phyloP scores from a whole-genome alignment of 1,284 basidiomycete species.

The Cerioporus squamosus region DNA sequence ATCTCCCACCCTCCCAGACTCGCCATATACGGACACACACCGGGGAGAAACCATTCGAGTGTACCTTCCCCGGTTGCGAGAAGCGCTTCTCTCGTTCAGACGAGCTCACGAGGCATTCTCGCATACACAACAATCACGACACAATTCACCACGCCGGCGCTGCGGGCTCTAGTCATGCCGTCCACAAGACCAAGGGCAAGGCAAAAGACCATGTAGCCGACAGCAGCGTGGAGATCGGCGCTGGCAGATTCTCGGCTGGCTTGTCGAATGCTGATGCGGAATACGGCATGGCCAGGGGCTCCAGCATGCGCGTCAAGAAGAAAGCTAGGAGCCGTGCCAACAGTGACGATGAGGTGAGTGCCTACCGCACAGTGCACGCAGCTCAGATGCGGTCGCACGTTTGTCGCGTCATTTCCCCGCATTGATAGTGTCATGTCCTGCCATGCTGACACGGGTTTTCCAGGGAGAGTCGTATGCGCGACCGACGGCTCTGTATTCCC shows the following conservation, averaged over 20 bases:
- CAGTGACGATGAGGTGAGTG: conserved; percentile 77
- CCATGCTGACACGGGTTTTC: conserved; percentile 8
- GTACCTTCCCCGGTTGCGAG: conserved; percentile 94
- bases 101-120: conserved; percentile 94
- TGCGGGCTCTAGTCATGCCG: conserved; percentile 19
- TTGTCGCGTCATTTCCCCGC: neutral
- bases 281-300: conserved; percentile 18
- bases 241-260: conserved; percentile 15
- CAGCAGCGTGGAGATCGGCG: conserved; percentile 33
- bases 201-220: conserved; percentile 42
- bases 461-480: conserved; percentile 72
- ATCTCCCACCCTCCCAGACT: conserved; percentile 63
- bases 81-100: conserved; percentile 98
- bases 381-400: neutral
- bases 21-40: conserved; percentile 98
- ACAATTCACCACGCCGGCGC: conserved; percentile 25
- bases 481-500: conserved; percentile 58
- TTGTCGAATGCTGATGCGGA: conserved; percentile 20
- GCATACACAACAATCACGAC: conserved; percentile 79
- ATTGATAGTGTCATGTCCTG: conserved; percentile 9
- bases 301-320: conserved; percentile 52
- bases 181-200: conserved; percentile 36
- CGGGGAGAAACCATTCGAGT: conserved; percentile 96
- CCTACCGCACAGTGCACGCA: conserved; percentile 1
- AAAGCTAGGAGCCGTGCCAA: conserved; percentile 78